Evolutionary conservation across 2,329 filamentous ascomycete genomes (phyloP).

Genomic region (Fusarium xylarioides): DNA sequence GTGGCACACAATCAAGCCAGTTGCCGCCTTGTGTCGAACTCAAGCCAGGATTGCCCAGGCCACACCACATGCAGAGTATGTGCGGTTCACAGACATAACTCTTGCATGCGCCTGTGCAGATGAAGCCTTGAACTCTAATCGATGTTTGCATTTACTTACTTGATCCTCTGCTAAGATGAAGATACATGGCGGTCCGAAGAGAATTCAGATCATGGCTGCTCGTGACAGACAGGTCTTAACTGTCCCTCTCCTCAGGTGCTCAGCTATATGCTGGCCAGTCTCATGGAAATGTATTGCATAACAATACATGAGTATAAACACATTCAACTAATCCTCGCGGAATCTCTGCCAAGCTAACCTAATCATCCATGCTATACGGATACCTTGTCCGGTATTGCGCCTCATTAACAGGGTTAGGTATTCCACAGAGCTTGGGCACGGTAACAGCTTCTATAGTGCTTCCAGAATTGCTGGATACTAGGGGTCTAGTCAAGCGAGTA

Average conservation of each 20-base stretch:
- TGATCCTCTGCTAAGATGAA: slow-evolving; percentile 2
- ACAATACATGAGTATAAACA: not conserved
- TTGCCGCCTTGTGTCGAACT: slow-evolving; percentile 29
- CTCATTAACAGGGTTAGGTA: slow-evolving; percentile 28
- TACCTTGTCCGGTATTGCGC: slow-evolving; percentile 17
- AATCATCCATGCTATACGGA: slow-evolving; percentile 30
- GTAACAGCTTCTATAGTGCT: slow-evolving; percentile 18
- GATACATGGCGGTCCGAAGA: not conserved
- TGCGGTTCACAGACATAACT: not conserved
- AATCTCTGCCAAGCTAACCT: slow-evolving; percentile 21
- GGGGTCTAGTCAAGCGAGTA: slow-evolving; percentile 24
- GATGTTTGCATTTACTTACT: not conserved
- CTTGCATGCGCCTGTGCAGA: slow-evolving; percentile 10
- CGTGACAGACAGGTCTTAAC: not conserved
- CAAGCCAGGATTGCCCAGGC: slow-evolving; percentile 25
- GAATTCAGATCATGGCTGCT: not conserved
- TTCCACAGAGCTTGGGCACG: slow-evolving; percentile 11
- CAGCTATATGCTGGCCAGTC: not conserved
- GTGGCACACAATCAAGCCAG: slow-evolving; percentile 36
- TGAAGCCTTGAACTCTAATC: slow-evolving; percentile 9
- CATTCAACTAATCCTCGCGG: slow-evolving; percentile 4
- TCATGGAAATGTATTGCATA: not conserved
- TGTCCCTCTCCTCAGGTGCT: not conserved
- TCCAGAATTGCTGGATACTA: slow-evolving; percentile 28
- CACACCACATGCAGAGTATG: not conserved